Conservation (phyloP, 495 filamentous ascomycete species). For the Penicillium macrosclerotiorum region DNA sequence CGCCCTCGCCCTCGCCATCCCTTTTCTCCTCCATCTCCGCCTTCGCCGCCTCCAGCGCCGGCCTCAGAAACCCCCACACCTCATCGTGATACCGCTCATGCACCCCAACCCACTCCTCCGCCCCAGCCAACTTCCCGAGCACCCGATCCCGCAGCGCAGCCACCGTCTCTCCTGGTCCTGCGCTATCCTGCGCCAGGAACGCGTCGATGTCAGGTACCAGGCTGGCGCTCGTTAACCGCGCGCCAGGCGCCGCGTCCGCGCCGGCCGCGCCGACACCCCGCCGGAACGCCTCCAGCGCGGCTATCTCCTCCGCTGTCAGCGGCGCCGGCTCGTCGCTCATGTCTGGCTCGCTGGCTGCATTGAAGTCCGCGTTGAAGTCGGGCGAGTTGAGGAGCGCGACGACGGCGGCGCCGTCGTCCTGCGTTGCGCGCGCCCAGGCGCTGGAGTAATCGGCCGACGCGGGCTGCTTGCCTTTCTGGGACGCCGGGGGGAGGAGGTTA, state of each 20-base stretch:
- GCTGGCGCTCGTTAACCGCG: constrained; percentile 26
- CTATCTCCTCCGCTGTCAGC: constrained; percentile 26
- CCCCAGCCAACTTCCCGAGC: constrained; percentile 29
- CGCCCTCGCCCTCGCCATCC: constrained; percentile 41
- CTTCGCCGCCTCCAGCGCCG: constrained; percentile 61
- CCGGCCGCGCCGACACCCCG: constrained; percentile 5
- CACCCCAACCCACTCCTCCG: constrained; percentile 57
- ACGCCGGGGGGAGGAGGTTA: too few relatives aligned
- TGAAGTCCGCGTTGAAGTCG: too few relatives aligned
- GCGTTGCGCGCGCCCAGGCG: constrained; percentile 19
- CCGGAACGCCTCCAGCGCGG: constrained; percentile 39
- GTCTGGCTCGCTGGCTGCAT: too few relatives aligned
- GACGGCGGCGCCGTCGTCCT: constrained; percentile 45
- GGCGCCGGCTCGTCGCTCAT: constrained; percentile 15
- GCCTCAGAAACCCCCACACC: constrained; percentile 71
- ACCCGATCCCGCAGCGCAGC: constrained; percentile 31
- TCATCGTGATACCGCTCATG: constrained; percentile 70
- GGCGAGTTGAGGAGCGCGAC: constrained; percentile 52
- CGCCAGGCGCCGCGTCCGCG: too few relatives aligned
- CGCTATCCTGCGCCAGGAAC: constrained; percentile 22
- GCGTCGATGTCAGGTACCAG: constrained; percentile 46
- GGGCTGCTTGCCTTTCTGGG: constrained; percentile 32
- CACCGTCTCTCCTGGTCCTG: background rate
- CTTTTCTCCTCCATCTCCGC: constrained; percentile 51
- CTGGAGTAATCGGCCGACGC: constrained; percentile 17